Evolutionary conservation across 345 rosid species (phyloP).

Genomic region (Eucalyptus camaldulensis): DNA sequence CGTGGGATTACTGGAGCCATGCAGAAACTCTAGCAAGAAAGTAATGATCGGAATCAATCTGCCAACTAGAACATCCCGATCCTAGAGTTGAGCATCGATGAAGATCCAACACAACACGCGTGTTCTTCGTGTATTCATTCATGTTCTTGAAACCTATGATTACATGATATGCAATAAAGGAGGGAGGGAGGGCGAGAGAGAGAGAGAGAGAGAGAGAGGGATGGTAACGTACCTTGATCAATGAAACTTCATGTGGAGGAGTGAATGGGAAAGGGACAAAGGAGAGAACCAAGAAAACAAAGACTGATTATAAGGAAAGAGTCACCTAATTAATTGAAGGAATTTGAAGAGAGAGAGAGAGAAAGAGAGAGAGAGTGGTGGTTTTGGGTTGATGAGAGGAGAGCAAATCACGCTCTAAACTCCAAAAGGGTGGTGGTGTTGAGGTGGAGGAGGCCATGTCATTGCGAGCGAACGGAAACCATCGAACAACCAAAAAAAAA

Average conservation of each 20-base stretch:
- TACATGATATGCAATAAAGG: neutral
- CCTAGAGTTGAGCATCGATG: neutral
- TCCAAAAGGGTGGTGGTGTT: neutral
- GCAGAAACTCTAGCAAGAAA: neutral
- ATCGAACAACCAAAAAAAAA: neutral
- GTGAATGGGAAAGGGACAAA: neutral
- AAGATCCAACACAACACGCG: neutral
- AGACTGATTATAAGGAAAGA: neutral
- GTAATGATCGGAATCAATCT: neutral
- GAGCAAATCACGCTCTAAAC: neutral
- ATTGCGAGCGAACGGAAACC: neutral
- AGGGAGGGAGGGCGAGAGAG: neutral
- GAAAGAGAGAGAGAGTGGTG: neutral
- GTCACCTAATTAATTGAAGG: neutral
- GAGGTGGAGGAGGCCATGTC: neutral
- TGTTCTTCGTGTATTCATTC: neutral
- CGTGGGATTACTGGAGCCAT: neutral
- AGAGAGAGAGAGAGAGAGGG: neutral
- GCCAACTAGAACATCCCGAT: neutral
- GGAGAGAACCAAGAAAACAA: neutral
- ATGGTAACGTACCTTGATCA: neutral
- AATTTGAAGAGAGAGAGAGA: neutral
- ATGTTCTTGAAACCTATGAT: neutral
- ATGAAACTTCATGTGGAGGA: neutral
- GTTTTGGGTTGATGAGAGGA: neutral